Conservation (phyloP, 179 eudicot genomes). For the Spinacia oleracea region DNA sequence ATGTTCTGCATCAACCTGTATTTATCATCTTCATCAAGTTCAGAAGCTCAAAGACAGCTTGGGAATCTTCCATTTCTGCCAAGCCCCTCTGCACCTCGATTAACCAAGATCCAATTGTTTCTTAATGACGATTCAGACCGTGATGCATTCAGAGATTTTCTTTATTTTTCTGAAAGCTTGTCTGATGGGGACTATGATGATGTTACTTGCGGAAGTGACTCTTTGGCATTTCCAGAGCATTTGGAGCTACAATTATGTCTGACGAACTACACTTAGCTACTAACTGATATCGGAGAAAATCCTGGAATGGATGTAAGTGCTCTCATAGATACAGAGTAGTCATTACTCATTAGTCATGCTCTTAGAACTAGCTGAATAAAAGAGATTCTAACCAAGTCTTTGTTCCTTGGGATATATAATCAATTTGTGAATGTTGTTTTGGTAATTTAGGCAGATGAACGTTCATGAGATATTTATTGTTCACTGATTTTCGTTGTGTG, state of each 20-base stretch:
- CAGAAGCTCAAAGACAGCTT: constrained; percentile 35
- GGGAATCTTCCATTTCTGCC: constrained; percentile 51
- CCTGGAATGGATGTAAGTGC: constrained; percentile 47
- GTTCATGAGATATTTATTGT: too few species aligned
- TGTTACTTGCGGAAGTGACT: constrained; percentile 37
- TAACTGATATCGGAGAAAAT: constrained; percentile 43
- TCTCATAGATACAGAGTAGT: neutral
- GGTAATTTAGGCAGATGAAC: too few species aligned
- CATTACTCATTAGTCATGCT: neutral
- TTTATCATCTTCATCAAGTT: constrained; percentile 43
- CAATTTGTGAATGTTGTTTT: neutral
- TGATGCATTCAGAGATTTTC: constrained; percentile 36
- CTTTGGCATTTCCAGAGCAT: constrained; percentile 37
- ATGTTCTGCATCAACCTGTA: constrained; percentile 48
- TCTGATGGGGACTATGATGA: constrained; percentile 39
- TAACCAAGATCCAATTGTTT: constrained; percentile 26
- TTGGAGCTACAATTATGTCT: constrained; percentile 48
- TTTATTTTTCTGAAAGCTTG: constrained; percentile 28
- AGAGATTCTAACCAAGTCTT: neutral
- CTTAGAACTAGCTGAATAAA: neutral
- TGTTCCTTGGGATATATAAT: neutral
- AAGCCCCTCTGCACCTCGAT: constrained; percentile 28
- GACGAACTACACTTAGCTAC: constrained; percentile 44
- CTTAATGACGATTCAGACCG: constrained; percentile 26
- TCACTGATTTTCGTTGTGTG: neutral